Base-by-base conservation (phyloP, 148 eudicot species). In the Pouteria glomerata region DNA sequence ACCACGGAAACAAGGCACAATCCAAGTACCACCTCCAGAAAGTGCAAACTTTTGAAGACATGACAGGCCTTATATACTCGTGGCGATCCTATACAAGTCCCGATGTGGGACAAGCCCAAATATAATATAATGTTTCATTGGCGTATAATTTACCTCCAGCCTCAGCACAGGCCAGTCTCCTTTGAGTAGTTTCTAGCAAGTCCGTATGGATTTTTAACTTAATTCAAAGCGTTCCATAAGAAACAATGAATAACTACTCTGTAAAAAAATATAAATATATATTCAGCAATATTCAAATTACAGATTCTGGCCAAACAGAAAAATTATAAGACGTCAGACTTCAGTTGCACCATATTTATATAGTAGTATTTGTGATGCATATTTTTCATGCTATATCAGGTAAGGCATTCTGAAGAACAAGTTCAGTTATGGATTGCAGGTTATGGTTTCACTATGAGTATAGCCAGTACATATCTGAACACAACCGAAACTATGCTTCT, bases 221-320 rank as follows among this genome's bases (percentile, higher is more conserved):
- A 61, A 62, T 37, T n/a, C 16, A 34, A 61, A 8, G 44, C 7
- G 45, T n/a, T 61, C 65, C 19, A 34, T n/a, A 30, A 63, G 34
- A 30, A 63, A 63, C 31, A 63, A 42, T 39, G n/a, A 41, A 42
- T 63, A 30, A 24, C n/a, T 63, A 23, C 34, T 30, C 24, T 23
- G 1, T 19, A n/a, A n/a, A n/a, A 50, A 39, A 63, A 41, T 12
- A 23, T 63, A 47, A n/a, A n/a, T n/a, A n/a, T n/a, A 41, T 41
- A 78, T 51, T 42, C 70, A 37, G 52, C 33, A 71, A 50, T 57
- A n/a, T 18, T 35, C 63, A 50, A 53, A 23, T 6, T 24, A 24
- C 57, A 62, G 45, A 70, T 53, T 69, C 72, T 55, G 53, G 39
- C 70, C 67, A 63, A 69, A 15, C 29, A 21, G 47, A 18, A 48